Evolutionary conservation across 179 eudicot species (phyloP), one percentile per base, ranked within the genome.

Genomic region (Patellifolia procumbens): DNA sequence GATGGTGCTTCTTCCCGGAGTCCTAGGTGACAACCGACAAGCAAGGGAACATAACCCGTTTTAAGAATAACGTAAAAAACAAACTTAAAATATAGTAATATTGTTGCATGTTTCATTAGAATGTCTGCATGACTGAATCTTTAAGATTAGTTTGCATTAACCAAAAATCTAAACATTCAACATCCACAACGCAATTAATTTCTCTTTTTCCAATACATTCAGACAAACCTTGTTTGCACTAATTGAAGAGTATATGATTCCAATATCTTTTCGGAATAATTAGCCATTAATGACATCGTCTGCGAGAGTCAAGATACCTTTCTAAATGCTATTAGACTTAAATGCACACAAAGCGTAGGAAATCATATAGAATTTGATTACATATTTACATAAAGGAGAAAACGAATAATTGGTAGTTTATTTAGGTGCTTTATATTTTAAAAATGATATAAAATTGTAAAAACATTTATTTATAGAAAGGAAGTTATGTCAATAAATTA

Each of bases 181-280:
- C n/a, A n/a, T n/a, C n/a, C 72, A 37, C 67, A 45, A 74, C 28
- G 22, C 61, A 67, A 74, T 67, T 58, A 79, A 79, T 79, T 78
- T 16, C 43, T 26, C 60, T 65, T 46, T 67, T 16, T 48, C 34
- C 75, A 74, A 68, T 68, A 68, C 68, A 79, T 20, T 32, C 76
- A 59, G 74, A 79, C 78, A 74, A 79, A 79, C 82, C 74, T 79
- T 58, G 68, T 12, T 64, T 74, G 73, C 34, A 56, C 59, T 66
- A 73, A 75, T 63, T 68, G 74, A 66, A 42, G 56, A 42, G 68
- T 2, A 49, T 68, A 28, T 17, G 35, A 15, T 79, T 60, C 68
- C 48, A 34, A 75, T 35, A 59, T 79, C n/a, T 35, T 74, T 37
- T 68, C 29, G 82, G 32, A 74, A 64, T 79, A 73, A 73, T 69